phyloP scores from a whole-genome alignment of 805 yeast genomes.

The Spathaspora arborariae region DNA sequence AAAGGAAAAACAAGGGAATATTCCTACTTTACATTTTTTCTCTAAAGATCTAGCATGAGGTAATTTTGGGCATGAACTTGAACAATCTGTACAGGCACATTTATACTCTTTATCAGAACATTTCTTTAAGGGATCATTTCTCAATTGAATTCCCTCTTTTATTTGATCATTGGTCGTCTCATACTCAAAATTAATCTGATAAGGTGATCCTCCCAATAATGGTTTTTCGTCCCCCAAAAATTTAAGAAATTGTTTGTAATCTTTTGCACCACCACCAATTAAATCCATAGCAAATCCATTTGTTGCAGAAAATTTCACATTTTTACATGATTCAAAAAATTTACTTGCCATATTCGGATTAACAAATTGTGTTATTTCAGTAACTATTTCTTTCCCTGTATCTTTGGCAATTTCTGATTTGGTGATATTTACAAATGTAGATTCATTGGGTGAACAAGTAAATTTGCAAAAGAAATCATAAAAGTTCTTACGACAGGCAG shows the following conservation, averaged over 20 bases:
- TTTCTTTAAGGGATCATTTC: constrained; percentile 29
- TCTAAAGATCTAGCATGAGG: constrained; percentile 38
- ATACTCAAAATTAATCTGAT: constrained; percentile 79
- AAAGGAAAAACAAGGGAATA: constrained; percentile 71
- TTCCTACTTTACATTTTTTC: constrained; percentile 51
- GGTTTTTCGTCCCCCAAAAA: constrained; percentile 96
- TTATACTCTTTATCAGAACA: constrained; percentile 67
- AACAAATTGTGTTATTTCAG: constrained; percentile 64
- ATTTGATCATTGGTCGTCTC: constrained; percentile 16
- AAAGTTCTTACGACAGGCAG: constrained; percentile 88
- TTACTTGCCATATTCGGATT: constrained; percentile 55
- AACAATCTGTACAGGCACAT: constrained; percentile 92
- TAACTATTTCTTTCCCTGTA: constrained; percentile 56
- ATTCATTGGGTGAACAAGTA: constrained; percentile 85
- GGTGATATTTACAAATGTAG: constrained; percentile 67
- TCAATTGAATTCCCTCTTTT: constrained; percentile 16
- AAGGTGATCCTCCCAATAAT: constrained; percentile 89
- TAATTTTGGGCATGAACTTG: constrained; percentile 69
- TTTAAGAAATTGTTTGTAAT: constrained; percentile 68
- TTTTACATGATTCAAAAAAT: constrained; percentile 81
- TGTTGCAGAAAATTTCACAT: constrained; percentile 88
- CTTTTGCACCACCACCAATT: constrained; percentile 94
- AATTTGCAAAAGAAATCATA: constrained; percentile 80
- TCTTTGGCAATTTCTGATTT: constrained; percentile 45
- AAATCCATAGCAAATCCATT: constrained; percentile 96